A percentile compares a stretch with the other conserved stretches of the same genome.
Evolutionary conservation across 140 eudicot genomes (phyloP).

Genomic region (Bidens hawaiensis): DNA sequence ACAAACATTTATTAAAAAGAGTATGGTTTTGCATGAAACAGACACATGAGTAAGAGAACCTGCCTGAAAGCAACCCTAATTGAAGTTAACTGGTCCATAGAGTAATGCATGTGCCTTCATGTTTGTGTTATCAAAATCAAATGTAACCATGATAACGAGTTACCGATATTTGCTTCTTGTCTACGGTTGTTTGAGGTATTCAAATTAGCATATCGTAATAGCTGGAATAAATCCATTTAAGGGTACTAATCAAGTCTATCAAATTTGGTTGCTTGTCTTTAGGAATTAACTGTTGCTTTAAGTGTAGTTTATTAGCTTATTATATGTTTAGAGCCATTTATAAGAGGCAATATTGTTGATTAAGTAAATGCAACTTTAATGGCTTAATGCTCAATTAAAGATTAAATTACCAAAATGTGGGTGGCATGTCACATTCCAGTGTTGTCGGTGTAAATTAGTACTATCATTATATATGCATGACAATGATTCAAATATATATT

Average conservation of each 20-base stretch:
- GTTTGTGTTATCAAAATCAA: neutral
- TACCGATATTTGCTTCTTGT: neutral
- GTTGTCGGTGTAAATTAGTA: neutral
- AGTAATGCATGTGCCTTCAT: slow-evolving; percentile 1
- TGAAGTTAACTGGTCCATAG: slow-evolving; percentile 6
- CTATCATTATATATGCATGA: neutral
- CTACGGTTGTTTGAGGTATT: neutral
- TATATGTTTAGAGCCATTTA: too few relatives aligned
- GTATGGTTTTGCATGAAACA: neutral
- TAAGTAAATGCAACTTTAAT: neutral
- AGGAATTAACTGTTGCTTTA: too few relatives aligned
- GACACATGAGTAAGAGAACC: neutral
- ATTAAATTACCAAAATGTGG: neutral
- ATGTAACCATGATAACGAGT: neutral
- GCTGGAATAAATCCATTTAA: too few relatives aligned
- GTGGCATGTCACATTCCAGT: slow-evolving; percentile 16
- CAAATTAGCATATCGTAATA: too few relatives aligned
- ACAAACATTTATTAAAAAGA: neutral
- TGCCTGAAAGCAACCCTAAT: neutral
- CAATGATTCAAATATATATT: neutral
- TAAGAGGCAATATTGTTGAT: too few relatives aligned
- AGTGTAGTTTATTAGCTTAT: too few relatives aligned
- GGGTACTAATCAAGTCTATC: too few relatives aligned
- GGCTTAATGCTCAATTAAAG: neutral
- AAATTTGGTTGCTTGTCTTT: too few relatives aligned